Evolutionary conservation across 2,329 filamentous ascomycete species (phyloP), one percentile per base, ranked within the genome.

Genomic region (Arachnomyces sp.): DNA sequence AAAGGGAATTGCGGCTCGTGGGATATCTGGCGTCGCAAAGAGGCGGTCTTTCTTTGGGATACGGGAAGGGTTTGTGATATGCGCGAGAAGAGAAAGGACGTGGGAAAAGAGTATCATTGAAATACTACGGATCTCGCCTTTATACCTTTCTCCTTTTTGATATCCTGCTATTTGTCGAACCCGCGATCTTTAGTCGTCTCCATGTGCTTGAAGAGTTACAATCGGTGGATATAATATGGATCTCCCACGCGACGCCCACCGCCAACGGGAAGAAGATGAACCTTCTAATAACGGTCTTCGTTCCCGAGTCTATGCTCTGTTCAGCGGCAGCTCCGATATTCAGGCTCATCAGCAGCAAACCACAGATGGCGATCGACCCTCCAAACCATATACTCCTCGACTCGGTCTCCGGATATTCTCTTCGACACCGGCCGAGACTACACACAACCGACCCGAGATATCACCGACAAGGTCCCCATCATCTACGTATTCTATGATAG

Each of bases 401-500:
- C 33, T 35, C 7, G 35, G 35, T 13, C 33, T 39, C 8, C 34
- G 32, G 31, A 35, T 44, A 21, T 42, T 39, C 28, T 37, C 35
- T 6, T 25, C 33, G 7, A 25, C 31, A 21, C 31, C 37, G 11
- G 15, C 8, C 9, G 39, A 35, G 30, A 34, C 9, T 7, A 28
- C 18, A 8, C 34, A n/a, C 14, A 18, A 11, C 14, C 32, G 28
- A n/a, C 39, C 31, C 18, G 28, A 38, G 9, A 28, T 32, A n/a
- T n/a, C 31, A 14, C 12, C 31, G 14, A 40, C 44, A 16, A 47
- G 55, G 40, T 51, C 52, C 7, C 39, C 41, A 14, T 34, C 41
- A 4, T 56, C 54, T 7, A 53, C 49, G 21, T 45, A 49, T 13
- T 51, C 53, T 11, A 38, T 54, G 25, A 52, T 56, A 29, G 51